phyloP scores from a whole-genome alignment of 2,329 filamentous ascomycete species.

The Trematosphaeria pertusa region DNA sequence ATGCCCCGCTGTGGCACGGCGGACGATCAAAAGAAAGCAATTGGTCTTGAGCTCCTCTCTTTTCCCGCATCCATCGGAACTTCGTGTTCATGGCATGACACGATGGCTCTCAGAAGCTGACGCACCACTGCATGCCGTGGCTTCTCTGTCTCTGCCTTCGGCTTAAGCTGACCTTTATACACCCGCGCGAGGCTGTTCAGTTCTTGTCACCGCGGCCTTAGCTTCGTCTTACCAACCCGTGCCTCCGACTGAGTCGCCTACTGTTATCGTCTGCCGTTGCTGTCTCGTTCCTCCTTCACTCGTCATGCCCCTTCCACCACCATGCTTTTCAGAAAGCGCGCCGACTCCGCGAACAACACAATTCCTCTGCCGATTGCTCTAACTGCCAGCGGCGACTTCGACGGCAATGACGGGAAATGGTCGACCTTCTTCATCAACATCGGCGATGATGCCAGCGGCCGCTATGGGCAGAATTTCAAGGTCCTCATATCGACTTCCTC shows the following conservation, averaged over 20 bases:
- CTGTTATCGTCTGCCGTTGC: constrained; percentile 19
- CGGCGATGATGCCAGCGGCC: constrained; percentile 33
- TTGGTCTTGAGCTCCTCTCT: constrained; percentile 15
- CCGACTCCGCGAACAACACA: constrained; percentile 18
- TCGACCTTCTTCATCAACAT: constrained; percentile 51
- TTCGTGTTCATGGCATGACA: constrained; percentile 19
- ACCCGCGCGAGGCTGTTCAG: constrained; percentile 23
- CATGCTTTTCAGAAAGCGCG: constrained; percentile 34
- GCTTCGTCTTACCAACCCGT: constrained; percentile 17
- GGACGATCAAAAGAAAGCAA: constrained; percentile 26
- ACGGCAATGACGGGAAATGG: constrained; percentile 53
- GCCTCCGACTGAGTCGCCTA: constrained; percentile 16
- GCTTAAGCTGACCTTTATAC: constrained; percentile 19
- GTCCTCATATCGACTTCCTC: constrained; percentile 43
- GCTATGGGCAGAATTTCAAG: constrained; percentile 46
- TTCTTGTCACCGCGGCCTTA: constrained; percentile 20
- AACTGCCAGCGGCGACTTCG: constrained; percentile 30
- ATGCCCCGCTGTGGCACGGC: constrained; percentile 35
- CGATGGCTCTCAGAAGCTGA: constrained; percentile 19
- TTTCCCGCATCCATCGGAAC: constrained; percentile 14
- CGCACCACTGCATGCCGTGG: constrained; percentile 9
- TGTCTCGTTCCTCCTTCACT: constrained; percentile 6
- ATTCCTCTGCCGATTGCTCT: constrained; percentile 22
- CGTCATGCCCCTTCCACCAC: constrained; percentile 21
- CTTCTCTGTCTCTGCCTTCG: constrained; percentile 16